phyloP scores from a whole-genome alignment of 2,329 filamentous ascomycete species.

The Stachybotrys chlorohalonatus region DNA sequence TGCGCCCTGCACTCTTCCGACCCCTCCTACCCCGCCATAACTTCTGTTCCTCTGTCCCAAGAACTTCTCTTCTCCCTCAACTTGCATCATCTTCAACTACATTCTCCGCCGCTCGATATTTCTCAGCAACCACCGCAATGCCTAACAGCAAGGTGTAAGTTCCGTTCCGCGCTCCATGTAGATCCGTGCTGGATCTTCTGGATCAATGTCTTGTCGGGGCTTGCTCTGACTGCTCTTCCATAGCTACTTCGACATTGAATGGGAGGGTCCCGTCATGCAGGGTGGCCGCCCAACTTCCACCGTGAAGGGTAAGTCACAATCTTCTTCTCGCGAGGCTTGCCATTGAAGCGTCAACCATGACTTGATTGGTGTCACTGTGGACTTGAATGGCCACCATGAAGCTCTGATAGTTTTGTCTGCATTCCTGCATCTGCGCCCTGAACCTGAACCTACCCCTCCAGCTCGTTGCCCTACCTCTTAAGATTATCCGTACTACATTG shows the following conservation, averaged over 20 bases:
- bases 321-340: background rate
- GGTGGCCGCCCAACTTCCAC: constrained; percentile 43
- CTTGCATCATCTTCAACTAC: constrained; percentile 31
- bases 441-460: background rate
- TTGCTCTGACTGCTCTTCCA: constrained; percentile 6
- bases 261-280: constrained; percentile 64
- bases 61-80: constrained; percentile 31
- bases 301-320: constrained; percentile 47
- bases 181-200: background rate
- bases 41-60: constrained; percentile 27
- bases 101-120: constrained; percentile 32
- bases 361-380: no score
- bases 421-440: background rate
- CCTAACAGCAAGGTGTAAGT: constrained; percentile 57
- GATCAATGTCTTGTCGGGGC: background rate
- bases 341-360: background rate
- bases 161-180: constrained; percentile 4
- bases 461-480: background rate
- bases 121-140: constrained; percentile 63
- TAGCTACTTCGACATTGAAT: constrained; percentile 64
- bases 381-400: no score
- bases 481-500: background rate
- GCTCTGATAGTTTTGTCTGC: no score
- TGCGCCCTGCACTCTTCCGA: constrained; percentile 35
- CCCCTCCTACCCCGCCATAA: constrained; percentile 38